Percentiles rank a stretch among this genome's conserved stretches.
These are phyloP conservation scores for Hansenula sp. DNA, from an alignment of 1,139 yeast species.

Conservation along the genomic window DNA sequence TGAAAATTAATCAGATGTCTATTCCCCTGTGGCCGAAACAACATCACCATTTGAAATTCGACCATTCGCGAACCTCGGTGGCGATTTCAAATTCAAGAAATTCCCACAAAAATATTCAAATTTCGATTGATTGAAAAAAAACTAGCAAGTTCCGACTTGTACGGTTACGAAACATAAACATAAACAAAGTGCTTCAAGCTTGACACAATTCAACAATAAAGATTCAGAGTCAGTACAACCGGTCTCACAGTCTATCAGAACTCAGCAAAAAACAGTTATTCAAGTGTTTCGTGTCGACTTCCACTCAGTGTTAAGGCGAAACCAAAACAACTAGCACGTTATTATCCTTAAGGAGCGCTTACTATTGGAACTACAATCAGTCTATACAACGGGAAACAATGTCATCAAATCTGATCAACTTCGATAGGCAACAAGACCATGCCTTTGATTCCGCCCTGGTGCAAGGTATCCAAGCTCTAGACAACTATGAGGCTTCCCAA, in stretches of 20 bases:
- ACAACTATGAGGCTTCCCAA: constrained; percentile 8
- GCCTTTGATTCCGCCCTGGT: constrained; percentile 12
- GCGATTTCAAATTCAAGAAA: background rate
- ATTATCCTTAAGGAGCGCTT: no score
- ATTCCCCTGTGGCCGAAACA: background rate
- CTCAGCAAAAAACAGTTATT: no score
- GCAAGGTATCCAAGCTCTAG: constrained; percentile 10
- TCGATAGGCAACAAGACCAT: constrained; percentile 6
- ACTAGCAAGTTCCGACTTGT: constrained; percentile 1
- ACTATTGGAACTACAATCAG: no score
- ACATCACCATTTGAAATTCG: background rate
- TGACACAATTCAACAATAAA: background rate
- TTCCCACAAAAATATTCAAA: background rate
- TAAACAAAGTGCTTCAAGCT: background rate
- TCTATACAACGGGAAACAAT: background rate
- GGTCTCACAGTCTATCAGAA: no score
- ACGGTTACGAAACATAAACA: constrained; percentile 3
- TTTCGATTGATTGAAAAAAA: constrained; percentile 1
- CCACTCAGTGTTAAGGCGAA: no score
- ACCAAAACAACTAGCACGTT: no score
- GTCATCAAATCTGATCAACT: constrained; percentile 1
- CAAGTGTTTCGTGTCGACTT: no score
- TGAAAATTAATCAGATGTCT: background rate
- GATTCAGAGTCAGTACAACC: no score
- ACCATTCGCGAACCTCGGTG: background rate